A percentile compares a stretch with the other conserved stretches of the same genome.
These are phyloP conservation scores for Lentinula novae-zelandiae DNA, from an alignment of 1,284 basidiomycete genomes.

Conservation along the genomic window DNA sequence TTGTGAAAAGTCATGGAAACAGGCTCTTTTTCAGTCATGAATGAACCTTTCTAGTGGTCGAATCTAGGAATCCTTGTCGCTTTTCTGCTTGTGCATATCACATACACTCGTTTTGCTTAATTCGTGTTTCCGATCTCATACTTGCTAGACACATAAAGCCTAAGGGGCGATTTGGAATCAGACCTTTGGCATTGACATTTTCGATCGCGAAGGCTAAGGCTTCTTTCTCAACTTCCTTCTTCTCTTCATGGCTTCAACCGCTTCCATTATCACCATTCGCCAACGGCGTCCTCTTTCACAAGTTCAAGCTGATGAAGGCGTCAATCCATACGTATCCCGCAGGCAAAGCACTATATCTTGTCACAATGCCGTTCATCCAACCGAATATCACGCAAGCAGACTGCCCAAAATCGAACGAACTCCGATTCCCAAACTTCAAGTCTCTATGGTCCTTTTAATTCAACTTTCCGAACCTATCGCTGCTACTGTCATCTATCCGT, in stretches of 20 bases:
- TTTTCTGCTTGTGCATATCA: no score
- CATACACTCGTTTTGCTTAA: no score
- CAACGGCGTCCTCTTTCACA: neutral
- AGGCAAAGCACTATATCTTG: neutral
- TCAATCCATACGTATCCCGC: neutral
- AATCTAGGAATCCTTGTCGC: no score
- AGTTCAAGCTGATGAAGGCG: neutral
- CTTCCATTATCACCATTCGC: neutral
- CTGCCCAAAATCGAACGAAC: conserved; percentile 18
- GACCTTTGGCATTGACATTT: no score
- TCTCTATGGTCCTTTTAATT: conserved; percentile 35
- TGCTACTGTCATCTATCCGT: conserved; percentile 46
- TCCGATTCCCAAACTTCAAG: conserved; percentile 38
- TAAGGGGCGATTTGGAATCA: no score
- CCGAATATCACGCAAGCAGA: neutral
- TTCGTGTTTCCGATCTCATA: no score
- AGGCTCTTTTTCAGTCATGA: no score
- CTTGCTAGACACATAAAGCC: neutral
- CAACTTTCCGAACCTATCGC: conserved; percentile 47
- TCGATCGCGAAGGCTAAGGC: neutral
- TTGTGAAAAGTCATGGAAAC: no score
- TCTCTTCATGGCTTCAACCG: neutral
- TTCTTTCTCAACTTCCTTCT: neutral
- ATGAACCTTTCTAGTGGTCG: no score
- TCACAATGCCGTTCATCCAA: neutral